Evolutionary conservation across 2,329 filamentous ascomycete genomes (phyloP), one percentile per base, ranked within the genome.

Genomic region (Chaetomium sp.): DNA sequence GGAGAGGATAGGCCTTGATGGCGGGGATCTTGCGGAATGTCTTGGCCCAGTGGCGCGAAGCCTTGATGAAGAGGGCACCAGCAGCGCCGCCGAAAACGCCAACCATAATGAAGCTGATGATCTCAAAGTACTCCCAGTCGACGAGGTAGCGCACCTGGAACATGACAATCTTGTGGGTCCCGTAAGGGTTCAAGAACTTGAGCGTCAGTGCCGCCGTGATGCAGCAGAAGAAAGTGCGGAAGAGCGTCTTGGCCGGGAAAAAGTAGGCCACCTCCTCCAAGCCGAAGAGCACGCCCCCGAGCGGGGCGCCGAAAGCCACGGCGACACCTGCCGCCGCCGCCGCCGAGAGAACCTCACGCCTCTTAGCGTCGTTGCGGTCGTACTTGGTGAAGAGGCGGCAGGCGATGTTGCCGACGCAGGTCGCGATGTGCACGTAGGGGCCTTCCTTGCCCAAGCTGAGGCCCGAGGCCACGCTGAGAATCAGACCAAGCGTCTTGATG

Each of bases 191-290:
- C 45, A 98, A 81, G 70, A 97, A 97, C 73, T 97, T 97, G 70
- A 99, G 82, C 1, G 93, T 94, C 38, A 99, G 78, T 0, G 95
- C 93, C 1, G 95, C 93, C 35, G 90, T 89, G 71, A 98, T 98
- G 77, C 94, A 98, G 80, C 94, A 98, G 78, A 98, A 98, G 77
- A 99, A 99, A 0, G 95, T 98, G 60, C 95, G 84, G 80, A 99
- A 99, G 9, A 99, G 84, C 0, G 94, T 98, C 79, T 99, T 98
- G 6, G 94, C 92, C 0, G 95, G 94, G 75, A 98, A 98, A 77
- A 98, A 98, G 77, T 98, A 98, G 70, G 91, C 87, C 67, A 98
- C 93, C 82, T 98, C 95, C 77, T 99, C 95, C 33, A 98, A 78
- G 38, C 92, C 93, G 77, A 98, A 98, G 2, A 98, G 82, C 1